Percentiles rank a stretch among this genome's conserved stretches.
phyloP scores from a whole-genome alignment of 2,329 filamentous ascomycete species.

The Aspergillus spinulosporus region DNA sequence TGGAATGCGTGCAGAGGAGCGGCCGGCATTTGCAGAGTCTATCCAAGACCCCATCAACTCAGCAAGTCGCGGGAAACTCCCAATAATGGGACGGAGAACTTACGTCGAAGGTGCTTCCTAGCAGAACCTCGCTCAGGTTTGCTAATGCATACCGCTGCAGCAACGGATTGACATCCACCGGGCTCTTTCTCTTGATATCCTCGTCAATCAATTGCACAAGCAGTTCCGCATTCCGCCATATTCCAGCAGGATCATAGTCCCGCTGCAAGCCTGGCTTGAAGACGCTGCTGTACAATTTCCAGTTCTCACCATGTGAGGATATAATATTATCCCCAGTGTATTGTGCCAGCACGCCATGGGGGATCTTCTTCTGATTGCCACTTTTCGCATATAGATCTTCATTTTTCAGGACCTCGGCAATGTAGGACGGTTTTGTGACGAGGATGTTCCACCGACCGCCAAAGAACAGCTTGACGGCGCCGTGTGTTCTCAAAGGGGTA shows the following conservation, averaged over 20 bases:
- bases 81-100: neutral
- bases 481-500: neutral
- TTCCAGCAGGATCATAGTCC: neutral
- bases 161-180: conserved; percentile 10
- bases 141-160: conserved; percentile 13
- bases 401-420: neutral
- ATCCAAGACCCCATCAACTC: neutral
- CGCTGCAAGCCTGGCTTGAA: neutral
- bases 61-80: no score
- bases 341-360: conserved; percentile 34
- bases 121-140: conserved; percentile 5
- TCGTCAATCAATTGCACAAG: neutral
- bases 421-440: neutral
- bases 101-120: neutral
- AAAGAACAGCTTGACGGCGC: neutral
- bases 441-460: neutral
- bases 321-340: conserved; percentile 38
- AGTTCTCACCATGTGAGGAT: neutral
- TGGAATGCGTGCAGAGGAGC: conserved; percentile 14
- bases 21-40: neutral
- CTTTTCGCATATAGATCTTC: neutral
- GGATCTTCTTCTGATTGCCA: conserved; percentile 33
- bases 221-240: neutral
- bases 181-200: neutral
- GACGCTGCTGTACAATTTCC: neutral